These are phyloP conservation scores for Polychaeton citri DNA, from an alignment of 2,329 filamentous ascomycete species.

Conservation along the genomic window DNA sequence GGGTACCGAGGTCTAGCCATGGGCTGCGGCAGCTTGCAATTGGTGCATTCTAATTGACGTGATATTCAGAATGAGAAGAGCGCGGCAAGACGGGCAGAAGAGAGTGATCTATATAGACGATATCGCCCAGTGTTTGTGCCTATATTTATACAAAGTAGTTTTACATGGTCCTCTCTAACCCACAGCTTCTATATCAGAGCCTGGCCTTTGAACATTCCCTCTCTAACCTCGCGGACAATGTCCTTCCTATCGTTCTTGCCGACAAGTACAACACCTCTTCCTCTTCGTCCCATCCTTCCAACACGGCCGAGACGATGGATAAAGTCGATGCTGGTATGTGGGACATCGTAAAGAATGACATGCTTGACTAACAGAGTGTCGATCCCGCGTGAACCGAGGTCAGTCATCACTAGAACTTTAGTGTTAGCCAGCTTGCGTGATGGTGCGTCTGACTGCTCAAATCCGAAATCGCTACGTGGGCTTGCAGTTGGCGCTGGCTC, in stretches of 20 bases:
- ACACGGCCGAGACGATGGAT: slow-evolving; percentile 89
- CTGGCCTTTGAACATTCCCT: slow-evolving; percentile 46
- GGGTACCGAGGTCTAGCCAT: no score
- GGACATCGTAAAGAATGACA: slow-evolving; percentile 93
- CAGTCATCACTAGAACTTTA: slow-evolving; percentile 87
- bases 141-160: no score
- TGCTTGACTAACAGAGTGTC: slow-evolving; percentile 85
- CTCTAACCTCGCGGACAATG: slow-evolving; percentile 79
- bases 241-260: slow-evolving; percentile 82
- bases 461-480: neutral
- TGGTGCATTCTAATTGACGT: no score
- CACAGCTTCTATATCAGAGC: slow-evolving; percentile 34
- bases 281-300: slow-evolving; percentile 82
- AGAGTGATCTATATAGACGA: no score
- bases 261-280: slow-evolving; percentile 78
- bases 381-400: slow-evolving; percentile 82
- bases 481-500: neutral
- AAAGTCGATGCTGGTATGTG: slow-evolving; percentile 93
- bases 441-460: slow-evolving; percentile 1
- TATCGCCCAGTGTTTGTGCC: no score
- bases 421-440: slow-evolving; percentile 52
- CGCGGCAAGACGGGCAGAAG: no score
- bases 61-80: no score
- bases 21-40: no score
- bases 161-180: no score